Percentiles rank a stretch among this genome's conserved stretches.
Conservation (phyloP, 2,329 filamentous ascomycete genomes). For the Neurospora sp. region DNA sequence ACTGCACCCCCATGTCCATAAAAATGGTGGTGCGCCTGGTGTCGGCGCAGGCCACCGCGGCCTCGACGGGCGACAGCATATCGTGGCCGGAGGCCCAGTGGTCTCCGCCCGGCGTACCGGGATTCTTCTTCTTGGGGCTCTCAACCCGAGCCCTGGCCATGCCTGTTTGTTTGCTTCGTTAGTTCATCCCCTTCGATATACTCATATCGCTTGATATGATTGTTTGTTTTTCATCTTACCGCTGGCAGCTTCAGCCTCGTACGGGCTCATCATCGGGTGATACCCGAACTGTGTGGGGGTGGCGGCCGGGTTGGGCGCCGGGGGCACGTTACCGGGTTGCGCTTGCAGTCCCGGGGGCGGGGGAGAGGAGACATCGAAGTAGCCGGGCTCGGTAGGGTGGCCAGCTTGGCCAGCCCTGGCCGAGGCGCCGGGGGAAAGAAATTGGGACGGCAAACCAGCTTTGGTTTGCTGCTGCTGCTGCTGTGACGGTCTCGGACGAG, state of each 20-base stretch:
- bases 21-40: slow-evolving; percentile 7
- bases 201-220: background rate
- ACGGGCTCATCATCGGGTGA: slow-evolving; percentile 11
- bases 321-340: background rate
- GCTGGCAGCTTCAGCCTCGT: slow-evolving; percentile 8
- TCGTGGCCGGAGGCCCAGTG: background rate
- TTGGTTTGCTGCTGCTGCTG: background rate
- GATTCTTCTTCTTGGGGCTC: background rate
- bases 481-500: slow-evolving; percentile 3
- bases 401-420: background rate
- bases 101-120: slow-evolving; percentile 1
- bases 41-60: slow-evolving; percentile 1
- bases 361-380: background rate
- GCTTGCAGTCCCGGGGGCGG: background rate
- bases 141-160: background rate
- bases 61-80: slow-evolving; percentile 8
- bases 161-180: background rate
- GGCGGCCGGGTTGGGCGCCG: background rate
- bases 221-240: background rate
- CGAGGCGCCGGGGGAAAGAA: background rate
- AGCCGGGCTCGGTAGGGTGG: background rate
- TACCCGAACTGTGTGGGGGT: slow-evolving; percentile 2
- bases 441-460: background rate
- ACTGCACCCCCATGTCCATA: slow-evolving; percentile 7
- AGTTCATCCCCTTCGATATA: background rate